A percentile compares a stretch with the other conserved stretches of the same genome.
Conservation (phyloP, 371 early-diverging fungal genomes). For the Lichtheimia hyalospora region DNA sequence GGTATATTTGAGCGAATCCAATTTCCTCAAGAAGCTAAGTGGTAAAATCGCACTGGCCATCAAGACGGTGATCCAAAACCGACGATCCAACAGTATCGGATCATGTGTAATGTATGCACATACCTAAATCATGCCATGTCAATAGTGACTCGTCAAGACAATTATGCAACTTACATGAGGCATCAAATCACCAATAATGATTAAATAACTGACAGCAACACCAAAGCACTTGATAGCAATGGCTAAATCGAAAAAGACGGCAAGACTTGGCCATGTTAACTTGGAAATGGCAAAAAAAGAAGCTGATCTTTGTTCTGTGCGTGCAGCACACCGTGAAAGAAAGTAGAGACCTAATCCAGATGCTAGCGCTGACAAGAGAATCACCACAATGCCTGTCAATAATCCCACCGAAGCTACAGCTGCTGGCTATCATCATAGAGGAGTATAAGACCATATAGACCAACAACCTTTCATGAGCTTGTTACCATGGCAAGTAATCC, state of each 20-base stretch:
- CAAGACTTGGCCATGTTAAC: constrained; percentile 90
- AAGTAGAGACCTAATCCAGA: constrained; percentile 87
- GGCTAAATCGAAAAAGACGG: constrained; percentile 92
- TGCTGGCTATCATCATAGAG: constrained; percentile 53
- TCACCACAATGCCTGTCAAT: constrained; percentile 76
- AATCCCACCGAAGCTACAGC: constrained; percentile 89
- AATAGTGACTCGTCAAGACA: no score
- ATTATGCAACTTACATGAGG: constrained; percentile 56
- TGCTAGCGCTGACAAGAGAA: constrained; percentile 72
- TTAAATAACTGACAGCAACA: constrained; percentile 95
- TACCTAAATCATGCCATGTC: constrained; percentile 18
- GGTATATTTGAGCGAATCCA: constrained; percentile 96
- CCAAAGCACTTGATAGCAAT: constrained; percentile 99
- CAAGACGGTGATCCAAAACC: constrained; percentile 85
- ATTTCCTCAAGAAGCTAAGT: constrained; percentile 75
- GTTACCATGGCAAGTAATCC: constrained; percentile 97
- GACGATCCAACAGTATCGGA: constrained; percentile 50
- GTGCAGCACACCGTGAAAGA: constrained; percentile 71
- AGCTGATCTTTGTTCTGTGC: constrained; percentile 71
- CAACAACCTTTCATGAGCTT: not conserved
- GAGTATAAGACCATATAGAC: not conserved
- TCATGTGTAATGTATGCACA: constrained; percentile 26
- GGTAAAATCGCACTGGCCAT: constrained; percentile 72
- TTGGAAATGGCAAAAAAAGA: constrained; percentile 90
- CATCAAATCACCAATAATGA: constrained; percentile 95